Evolutionary conservation across 345 rosid species (phyloP), one percentile per base, ranked within the genome.

Genomic region (Gossypium rotundifolium): DNA sequence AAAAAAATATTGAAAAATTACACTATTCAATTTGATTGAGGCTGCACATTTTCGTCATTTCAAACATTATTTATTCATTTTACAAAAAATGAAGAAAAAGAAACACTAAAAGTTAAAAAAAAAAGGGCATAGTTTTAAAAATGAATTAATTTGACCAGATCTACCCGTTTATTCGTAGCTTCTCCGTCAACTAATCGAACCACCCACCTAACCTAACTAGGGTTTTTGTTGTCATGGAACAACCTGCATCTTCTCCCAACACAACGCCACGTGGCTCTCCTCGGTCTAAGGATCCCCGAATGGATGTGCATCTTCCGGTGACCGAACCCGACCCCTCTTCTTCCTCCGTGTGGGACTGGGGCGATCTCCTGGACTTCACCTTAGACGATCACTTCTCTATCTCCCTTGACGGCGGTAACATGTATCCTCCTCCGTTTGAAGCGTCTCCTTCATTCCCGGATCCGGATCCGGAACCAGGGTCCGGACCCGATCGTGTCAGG

Each of bases 261-360:
- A 63, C 20, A 9, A 3, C 71, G 42, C 48, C 22, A 44, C 52
- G 42, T 58, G 51, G 1, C 20, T 25, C 70, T 14, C 17, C 3
- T 40, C 64, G 38, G 29, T 73, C 48, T 12, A 46, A 51, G 70
- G 49, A 53, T 67, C 65, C 81, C 23, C 77, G 79, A 71, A 83
- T 83, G 88, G 89, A 88, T 20, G 44, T 65, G 11, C 86, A 87
- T 9, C 77, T 83, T 6, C 75, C 84, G 46, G 38, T 75, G 73
- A 16, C 72, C 46, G 70, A 57, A 66, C 90, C 79, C 45, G 91
- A 79, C 38, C 88, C 83, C 25, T 54, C 82, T 11, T 79, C 91
- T 11, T 78, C 93, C 67, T 68, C 91, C 49, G 76, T 83, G 42
- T 93, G 96, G 96, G 97, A 93, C 83, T 91, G 93, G 93, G 87